phyloP scores from a whole-genome alignment of 2,329 filamentous ascomycete genomes.

The Pseudocercospora fuligena region DNA sequence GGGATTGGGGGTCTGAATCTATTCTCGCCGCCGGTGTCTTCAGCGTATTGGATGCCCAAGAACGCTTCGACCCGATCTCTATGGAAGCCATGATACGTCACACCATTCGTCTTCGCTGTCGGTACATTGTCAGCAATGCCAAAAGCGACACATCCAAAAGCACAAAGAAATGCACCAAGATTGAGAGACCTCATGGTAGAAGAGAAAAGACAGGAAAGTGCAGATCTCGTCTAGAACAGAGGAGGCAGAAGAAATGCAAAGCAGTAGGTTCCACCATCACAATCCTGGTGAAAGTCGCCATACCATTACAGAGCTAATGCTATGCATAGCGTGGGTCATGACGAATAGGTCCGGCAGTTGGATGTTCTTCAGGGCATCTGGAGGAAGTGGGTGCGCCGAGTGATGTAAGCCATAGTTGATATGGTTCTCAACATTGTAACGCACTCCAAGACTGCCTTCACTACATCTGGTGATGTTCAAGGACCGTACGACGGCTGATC shows the following conservation, averaged over 20 bases:
- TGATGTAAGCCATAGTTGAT: background rate
- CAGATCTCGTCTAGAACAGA: background rate
- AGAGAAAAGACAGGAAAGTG: background rate
- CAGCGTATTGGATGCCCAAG: slow-evolving; percentile 39
- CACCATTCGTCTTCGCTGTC: slow-evolving; percentile 4
- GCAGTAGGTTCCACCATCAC: background rate
- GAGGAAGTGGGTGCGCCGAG: background rate
- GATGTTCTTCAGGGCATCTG: background rate
- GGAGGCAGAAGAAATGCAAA: background rate
- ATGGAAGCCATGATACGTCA: slow-evolving; percentile 35
- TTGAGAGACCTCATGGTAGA: background rate
- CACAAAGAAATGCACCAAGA: background rate
- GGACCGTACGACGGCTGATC: background rate
- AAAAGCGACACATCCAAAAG: background rate
- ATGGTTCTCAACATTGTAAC: background rate
- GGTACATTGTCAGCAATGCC: background rate
- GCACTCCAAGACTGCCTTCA: background rate
- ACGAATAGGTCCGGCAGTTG: background rate
- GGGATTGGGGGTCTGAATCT: slow-evolving; percentile 39
- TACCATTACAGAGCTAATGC: background rate
- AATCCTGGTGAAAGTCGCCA: slow-evolving; percentile 1
- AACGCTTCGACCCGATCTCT: slow-evolving; percentile 37
- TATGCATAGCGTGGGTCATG: background rate
- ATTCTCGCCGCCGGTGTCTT: slow-evolving; percentile 37
- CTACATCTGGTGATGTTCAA: background rate